Evolutionary conservation across 257 asterid species (phyloP).

Genomic region (Solanum pennellii): DNA sequence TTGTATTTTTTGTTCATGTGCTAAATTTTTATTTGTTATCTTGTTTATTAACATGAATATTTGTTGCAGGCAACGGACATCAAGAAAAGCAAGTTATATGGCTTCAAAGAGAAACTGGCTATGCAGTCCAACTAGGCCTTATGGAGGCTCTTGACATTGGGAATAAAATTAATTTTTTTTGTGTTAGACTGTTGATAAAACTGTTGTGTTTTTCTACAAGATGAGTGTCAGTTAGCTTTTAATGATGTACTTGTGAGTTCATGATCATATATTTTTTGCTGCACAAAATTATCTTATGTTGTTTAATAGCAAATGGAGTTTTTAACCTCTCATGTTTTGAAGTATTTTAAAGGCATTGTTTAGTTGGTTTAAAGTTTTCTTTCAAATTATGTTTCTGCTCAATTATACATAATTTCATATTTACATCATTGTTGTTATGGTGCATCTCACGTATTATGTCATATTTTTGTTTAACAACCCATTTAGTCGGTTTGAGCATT

Average conservation of each 20-base stretch:
- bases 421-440: too few relatives aligned
- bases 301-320: too few relatives aligned
- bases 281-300: background rate
- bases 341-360: too few relatives aligned
- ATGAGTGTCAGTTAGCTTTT: background rate
- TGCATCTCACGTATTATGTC: too few relatives aligned
- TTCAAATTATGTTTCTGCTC: too few relatives aligned
- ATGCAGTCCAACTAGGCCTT: background rate
- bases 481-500: too few relatives aligned
- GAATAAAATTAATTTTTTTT: background rate
- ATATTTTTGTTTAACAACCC: too few relatives aligned
- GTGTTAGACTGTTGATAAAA: background rate
- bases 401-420: too few relatives aligned
- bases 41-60: background rate
- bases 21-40: background rate
- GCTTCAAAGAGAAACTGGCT: background rate
- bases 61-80: background rate
- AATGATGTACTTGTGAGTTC: background rate
- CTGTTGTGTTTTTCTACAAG: background rate
- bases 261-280: background rate
- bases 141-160: background rate
- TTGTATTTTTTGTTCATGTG: too few relatives aligned
- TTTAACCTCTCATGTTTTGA: background rate
- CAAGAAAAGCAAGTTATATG: background rate
- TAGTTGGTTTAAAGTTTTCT: too few relatives aligned